Percentiles rank a stretch among this genome's conserved stretches.
phyloP scores from a whole-genome alignment of 2,329 filamentous ascomycete genomes.

The Penicillium aurantiogriseum region DNA sequence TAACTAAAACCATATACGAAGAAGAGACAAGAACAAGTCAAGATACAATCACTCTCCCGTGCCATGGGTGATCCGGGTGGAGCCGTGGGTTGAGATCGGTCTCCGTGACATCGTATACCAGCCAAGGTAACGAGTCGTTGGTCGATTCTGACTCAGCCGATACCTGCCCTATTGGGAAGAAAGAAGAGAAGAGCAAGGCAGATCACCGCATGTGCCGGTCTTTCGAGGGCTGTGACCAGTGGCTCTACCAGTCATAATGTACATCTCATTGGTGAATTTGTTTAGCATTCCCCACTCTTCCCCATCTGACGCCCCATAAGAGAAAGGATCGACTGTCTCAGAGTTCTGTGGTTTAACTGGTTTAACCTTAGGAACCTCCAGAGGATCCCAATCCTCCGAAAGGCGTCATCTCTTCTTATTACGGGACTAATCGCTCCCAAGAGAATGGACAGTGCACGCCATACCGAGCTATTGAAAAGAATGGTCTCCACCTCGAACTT shows the following conservation, averaged over 20 bases:
- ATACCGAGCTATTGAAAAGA: constrained; percentile 10
- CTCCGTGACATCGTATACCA: constrained; percentile 12
- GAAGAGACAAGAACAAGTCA: background rate
- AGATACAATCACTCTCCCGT: constrained; percentile 19
- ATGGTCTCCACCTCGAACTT: background rate
- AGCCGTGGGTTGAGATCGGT: constrained; percentile 17
- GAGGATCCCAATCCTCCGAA: background rate
- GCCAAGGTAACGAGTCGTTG: constrained; percentile 1
- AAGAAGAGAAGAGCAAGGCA: background rate
- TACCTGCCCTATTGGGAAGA: background rate
- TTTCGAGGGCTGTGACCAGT: background rate
- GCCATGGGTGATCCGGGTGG: constrained; percentile 22
- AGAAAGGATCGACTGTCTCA: constrained; percentile 1
- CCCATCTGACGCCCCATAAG: background rate
- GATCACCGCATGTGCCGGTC: background rate
- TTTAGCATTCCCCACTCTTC: background rate
- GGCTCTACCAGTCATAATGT: background rate
- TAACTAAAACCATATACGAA: background rate
- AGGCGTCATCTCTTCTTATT: background rate
- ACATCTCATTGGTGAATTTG: background rate
- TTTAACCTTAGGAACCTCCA: constrained; percentile 1
- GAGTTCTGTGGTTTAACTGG: background rate
- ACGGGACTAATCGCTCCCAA: background rate
- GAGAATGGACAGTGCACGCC: constrained; percentile 2
- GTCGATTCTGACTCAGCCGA: constrained; percentile 1